Percentiles rank a stretch among this genome's conserved stretches.
Conservation (phyloP, 495 filamentous ascomycete genomes). For the Aspergillus biplanus region DNA sequence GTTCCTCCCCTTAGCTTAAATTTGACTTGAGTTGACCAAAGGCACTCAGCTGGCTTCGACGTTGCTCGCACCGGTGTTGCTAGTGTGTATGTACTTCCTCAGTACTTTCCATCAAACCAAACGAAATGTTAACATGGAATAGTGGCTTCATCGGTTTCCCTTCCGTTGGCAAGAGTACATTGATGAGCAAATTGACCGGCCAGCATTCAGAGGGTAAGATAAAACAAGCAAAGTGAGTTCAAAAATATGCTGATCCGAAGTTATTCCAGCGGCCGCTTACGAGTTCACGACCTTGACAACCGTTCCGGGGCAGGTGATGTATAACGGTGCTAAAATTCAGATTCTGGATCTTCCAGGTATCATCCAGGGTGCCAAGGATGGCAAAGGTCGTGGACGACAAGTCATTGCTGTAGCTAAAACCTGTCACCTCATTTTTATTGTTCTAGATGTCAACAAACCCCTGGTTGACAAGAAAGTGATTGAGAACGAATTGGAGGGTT, state of each 20-base stretch:
- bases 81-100: slow-evolving; percentile 71
- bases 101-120: background rate
- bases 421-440: slow-evolving; percentile 98
- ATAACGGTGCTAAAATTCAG: slow-evolving; percentile 97
- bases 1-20: background rate
- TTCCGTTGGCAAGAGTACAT: slow-evolving; percentile 95
- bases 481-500: slow-evolving; percentile 95
- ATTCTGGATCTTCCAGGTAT: slow-evolving; percentile 99
- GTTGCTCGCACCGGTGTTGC: slow-evolving; percentile 97
- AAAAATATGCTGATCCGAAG: slow-evolving; percentile 23
- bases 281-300: slow-evolving; percentile 98
- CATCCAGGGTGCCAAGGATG: slow-evolving; percentile 97
- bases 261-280: slow-evolving; percentile 78
- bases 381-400: slow-evolving; percentile 96
- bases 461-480: slow-evolving; percentile 96
- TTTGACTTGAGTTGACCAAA: slow-evolving; percentile 30
- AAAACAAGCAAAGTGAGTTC: slow-evolving; percentile 5
- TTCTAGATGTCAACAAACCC: slow-evolving; percentile 98
- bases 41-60: slow-evolving; percentile 79
- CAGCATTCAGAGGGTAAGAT: slow-evolving; percentile 84
- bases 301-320: slow-evolving; percentile 93
- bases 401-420: slow-evolving; percentile 99
- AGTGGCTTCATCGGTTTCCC: slow-evolving; percentile 77
- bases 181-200: slow-evolving; percentile 93
- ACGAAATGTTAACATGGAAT: slow-evolving; percentile 23